Conservation (phyloP, 2,329 filamentous ascomycete species). For the Pseudogymnoascus sp. region DNA sequence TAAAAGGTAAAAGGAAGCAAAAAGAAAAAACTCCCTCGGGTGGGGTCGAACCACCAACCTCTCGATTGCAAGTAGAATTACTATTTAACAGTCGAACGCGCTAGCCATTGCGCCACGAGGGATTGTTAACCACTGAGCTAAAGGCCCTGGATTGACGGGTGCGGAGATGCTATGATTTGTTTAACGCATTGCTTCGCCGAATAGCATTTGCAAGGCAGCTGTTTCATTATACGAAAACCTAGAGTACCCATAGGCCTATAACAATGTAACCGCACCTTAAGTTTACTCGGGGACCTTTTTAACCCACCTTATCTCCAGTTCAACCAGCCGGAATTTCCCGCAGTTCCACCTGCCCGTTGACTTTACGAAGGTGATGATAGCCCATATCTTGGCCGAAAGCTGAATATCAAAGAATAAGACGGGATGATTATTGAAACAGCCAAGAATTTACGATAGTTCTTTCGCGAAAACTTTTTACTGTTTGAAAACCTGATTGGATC, state of each 20-base stretch:
- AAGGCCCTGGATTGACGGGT: background rate
- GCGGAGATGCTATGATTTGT: background rate
- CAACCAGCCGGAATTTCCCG: background rate
- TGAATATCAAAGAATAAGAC: background rate
- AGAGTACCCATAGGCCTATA: background rate
- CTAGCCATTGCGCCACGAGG: constrained; percentile 10
- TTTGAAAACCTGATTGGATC: background rate
- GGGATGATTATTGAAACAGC: background rate
- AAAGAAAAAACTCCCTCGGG: constrained; percentile 1
- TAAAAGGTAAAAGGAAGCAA: no score
- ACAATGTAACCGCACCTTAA: background rate
- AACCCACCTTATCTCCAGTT: background rate
- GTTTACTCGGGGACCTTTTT: background rate
- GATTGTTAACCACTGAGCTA: constrained; percentile 7
- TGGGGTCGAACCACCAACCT: constrained; percentile 10
- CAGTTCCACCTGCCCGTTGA: background rate
- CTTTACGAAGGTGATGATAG: background rate
- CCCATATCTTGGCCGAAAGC: background rate
- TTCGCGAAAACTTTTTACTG: background rate
- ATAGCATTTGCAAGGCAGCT: background rate
- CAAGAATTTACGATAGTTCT: background rate
- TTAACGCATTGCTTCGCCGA: background rate
- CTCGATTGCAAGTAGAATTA: constrained; percentile 6
- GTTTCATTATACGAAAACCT: background rate
- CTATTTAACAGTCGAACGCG: constrained; percentile 9